These are phyloP conservation scores for Cornus kousa DNA, from an alignment of 148 eudicot genomes.

Conservation along the genomic window DNA sequence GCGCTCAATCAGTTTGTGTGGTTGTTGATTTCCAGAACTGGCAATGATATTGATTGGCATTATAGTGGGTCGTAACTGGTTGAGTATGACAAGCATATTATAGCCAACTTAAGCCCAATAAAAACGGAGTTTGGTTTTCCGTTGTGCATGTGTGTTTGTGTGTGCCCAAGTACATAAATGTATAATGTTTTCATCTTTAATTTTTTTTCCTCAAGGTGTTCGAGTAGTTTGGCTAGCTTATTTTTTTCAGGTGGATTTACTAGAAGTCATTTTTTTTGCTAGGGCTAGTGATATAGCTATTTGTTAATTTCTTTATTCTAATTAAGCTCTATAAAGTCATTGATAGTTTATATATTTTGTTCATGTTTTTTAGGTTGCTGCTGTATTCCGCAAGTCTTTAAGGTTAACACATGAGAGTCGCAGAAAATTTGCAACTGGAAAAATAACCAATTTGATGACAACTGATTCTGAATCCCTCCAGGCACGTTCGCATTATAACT, in stretches of 20 bases:
- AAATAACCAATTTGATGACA: constrained; percentile 87
- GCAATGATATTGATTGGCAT: too few relatives aligned
- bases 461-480: constrained; percentile 89
- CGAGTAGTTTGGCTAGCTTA: not conserved
- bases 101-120: too few relatives aligned
- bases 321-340: not conserved
- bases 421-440: constrained; percentile 64
- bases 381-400: constrained; percentile 81
- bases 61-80: too few relatives aligned
- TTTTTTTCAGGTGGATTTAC: not conserved
- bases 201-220: not conserved
- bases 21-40: too few relatives aligned
- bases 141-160: not conserved
- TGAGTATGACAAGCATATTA: too few relatives aligned
- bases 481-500: constrained; percentile 34
- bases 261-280: not conserved
- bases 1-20: too few relatives aligned
- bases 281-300: not conserved
- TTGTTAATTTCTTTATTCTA: not conserved
- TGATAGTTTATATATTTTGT: not conserved
- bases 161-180: too few relatives aligned
- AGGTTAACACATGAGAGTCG: constrained; percentile 88
- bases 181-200: not conserved
- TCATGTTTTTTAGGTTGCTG: constrained; percentile 60
- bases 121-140: not conserved